These are phyloP conservation scores for Candida neerlandica DNA, from an alignment of 1,139 yeast species.

Conservation along the genomic window DNA sequence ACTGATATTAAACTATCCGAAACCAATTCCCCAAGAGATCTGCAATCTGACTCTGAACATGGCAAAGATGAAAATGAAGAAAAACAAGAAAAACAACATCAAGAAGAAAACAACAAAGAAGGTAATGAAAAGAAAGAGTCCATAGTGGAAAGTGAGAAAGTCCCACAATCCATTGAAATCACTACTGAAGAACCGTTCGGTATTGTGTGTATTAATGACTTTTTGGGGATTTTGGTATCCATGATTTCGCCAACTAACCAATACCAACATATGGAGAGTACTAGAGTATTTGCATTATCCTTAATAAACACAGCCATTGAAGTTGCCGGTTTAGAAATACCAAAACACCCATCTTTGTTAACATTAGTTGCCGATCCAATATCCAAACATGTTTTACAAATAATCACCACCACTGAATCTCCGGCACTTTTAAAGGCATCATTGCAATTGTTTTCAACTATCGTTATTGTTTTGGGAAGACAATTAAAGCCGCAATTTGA, in stretches of 20 bases:
- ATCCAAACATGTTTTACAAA: slow-evolving; percentile 79
- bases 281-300: slow-evolving; percentile 80
- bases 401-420: slow-evolving; percentile 71
- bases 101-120: slow-evolving; percentile 10
- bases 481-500: slow-evolving; percentile 69
- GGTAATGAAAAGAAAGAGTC: neutral
- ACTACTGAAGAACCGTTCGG: slow-evolving; percentile 55
- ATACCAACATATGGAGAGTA: slow-evolving; percentile 82
- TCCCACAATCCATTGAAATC: slow-evolving; percentile 2
- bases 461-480: slow-evolving; percentile 59
- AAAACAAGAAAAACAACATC: slow-evolving; percentile 10
- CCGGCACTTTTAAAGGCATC: slow-evolving; percentile 74
- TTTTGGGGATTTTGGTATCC: slow-evolving; percentile 75
- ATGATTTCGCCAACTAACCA: slow-evolving; percentile 83
- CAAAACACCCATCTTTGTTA: slow-evolving; percentile 67
- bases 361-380: slow-evolving; percentile 74
- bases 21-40: slow-evolving; percentile 16
- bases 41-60: slow-evolving; percentile 9
- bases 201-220: slow-evolving; percentile 67
- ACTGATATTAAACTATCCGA: slow-evolving; percentile 22
- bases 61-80: slow-evolving; percentile 5
- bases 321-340: slow-evolving; percentile 70
- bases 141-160: slow-evolving; percentile 16
- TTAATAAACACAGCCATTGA: slow-evolving; percentile 81
- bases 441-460: slow-evolving; percentile 72